Evolutionary conservation across 2,329 filamentous ascomycete species (phyloP), one percentile per base, ranked within the genome.

Genomic region (Daldinia sp.): DNA sequence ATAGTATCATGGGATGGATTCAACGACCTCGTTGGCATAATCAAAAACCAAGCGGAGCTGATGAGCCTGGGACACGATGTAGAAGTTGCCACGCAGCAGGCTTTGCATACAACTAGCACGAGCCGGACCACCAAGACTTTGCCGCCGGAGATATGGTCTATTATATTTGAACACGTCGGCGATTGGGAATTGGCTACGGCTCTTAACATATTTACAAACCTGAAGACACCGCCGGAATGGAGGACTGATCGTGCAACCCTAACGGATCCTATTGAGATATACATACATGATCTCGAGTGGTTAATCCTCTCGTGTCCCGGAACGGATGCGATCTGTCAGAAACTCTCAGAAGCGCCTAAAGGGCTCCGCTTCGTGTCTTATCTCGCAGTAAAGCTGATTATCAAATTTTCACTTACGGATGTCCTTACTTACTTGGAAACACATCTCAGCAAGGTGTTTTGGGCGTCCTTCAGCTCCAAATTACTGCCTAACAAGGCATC

Each of bases 111-210:
- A 26, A 75, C 80, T 0, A 79, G 81, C 13, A 76, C 81, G 35
- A 77, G 77, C 26, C 76, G 79, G 26, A 74, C 82, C 5, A 75
- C 78, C 0, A 79, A 80, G 20, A 83, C 83, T 46, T 83, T 98
- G 0, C 95, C 95, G 0, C 89, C 92, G 0, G 95, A 98, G 80
- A 87, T 98, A 42, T 97, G 94, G 93, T 91, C 91, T 35, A 91
- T 95, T 64, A 92, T 98, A 54, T 89, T 98, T 48, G 92, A 97
- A 71, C 89, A 91, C 69, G 88, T 94, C 0, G 89, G 89, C 48
- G 95, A 98, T 78, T 98, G 95, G 95, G 95, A 98, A 80, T 84
- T 97, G 20, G 92, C 95, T 9, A 90, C 90, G 72, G 91, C 92
- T 0, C 84, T 98, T 5, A 90, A 92, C 63, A 88, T 98, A 50